phyloP scores from a whole-genome alignment of 2,329 filamentous ascomycete species.

The Botrytis sinoallii region DNA sequence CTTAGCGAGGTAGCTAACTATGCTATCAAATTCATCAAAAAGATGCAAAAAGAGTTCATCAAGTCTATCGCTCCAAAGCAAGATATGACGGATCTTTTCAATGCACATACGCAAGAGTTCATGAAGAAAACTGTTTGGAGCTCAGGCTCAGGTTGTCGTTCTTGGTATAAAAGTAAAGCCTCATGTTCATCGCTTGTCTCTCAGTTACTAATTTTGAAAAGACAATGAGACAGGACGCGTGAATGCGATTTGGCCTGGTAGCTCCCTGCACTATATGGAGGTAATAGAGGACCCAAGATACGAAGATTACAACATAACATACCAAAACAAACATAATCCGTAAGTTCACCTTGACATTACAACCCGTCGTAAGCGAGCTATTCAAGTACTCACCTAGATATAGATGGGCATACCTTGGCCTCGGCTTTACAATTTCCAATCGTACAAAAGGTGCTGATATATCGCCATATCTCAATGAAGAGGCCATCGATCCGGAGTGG shows the following conservation, averaged over 20 bases:
- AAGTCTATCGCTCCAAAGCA: slow-evolving; percentile 46
- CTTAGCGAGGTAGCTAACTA: slow-evolving; percentile 27
- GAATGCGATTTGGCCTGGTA: slow-evolving; percentile 49
- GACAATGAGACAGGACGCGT: slow-evolving; percentile 47
- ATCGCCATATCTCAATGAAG: slow-evolving; percentile 13
- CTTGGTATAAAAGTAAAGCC: slow-evolving; percentile 30
- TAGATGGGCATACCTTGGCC: slow-evolving; percentile 19
- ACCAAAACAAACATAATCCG: slow-evolving; percentile 30
- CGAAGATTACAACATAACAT: slow-evolving; percentile 46
- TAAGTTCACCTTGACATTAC: background rate
- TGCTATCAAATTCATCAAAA: slow-evolving; percentile 32
- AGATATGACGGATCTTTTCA: slow-evolving; percentile 49
- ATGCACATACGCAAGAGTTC: slow-evolving; percentile 48
- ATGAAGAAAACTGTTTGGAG: slow-evolving; percentile 54
- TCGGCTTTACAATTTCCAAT: slow-evolving; percentile 4
- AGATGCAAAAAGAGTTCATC: slow-evolving; percentile 48
- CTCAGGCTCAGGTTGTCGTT: slow-evolving; percentile 39
- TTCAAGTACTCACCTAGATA: background rate
- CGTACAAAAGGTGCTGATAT: slow-evolving; percentile 12
- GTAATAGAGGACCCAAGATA: slow-evolving; percentile 42
- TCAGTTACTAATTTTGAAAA: background rate
- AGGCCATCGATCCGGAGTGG: slow-evolving; percentile 10
- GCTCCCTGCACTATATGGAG: slow-evolving; percentile 48
- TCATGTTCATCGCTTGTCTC: background rate
- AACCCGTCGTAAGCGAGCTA: background rate